These are phyloP conservation scores for Leccinum idahoense DNA, from an alignment of 1,284 basidiomycete genomes.

Conservation along the genomic window DNA sequence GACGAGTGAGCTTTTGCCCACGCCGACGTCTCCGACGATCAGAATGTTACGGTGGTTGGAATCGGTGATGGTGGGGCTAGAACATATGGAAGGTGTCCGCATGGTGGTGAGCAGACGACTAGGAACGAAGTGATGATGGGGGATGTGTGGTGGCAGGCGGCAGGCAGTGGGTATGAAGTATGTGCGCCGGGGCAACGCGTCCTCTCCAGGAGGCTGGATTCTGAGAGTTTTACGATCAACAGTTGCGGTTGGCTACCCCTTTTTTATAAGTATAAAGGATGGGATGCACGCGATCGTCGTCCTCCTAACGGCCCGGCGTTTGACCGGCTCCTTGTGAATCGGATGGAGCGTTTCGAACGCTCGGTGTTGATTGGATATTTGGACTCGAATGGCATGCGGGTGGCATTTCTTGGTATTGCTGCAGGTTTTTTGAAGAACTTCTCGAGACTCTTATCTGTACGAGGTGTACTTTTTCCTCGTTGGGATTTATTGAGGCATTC, in stretches of 20 bases:
- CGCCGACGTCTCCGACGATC: conserved; percentile 27
- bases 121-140: conserved; percentile 3
- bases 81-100: conserved; percentile 12
- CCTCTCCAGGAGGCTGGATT: conserved; percentile 1
- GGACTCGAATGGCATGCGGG: too few relatives aligned
- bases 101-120: conserved; percentile 10
- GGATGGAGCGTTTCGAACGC: conserved; percentile 2
- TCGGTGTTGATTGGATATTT: not conserved
- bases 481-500: too few relatives aligned
- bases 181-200: not conserved
- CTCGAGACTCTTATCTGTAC: too few relatives aligned
- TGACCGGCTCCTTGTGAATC: conserved; percentile 6
- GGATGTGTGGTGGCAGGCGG: not conserved
- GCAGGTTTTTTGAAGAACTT: too few relatives aligned
- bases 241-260: not conserved
- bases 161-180: not conserved
- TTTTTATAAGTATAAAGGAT: conserved; percentile 14
- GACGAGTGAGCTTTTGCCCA: conserved; percentile 31
- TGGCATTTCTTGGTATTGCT: too few relatives aligned
- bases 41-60: conserved; percentile 20
- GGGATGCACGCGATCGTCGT: conserved; percentile 1
- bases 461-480: too few relatives aligned
- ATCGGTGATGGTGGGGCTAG: conserved; percentile 16
- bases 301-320: conserved; percentile 5
- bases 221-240: not conserved